A percentile compares a stretch with the other conserved stretches of the same genome.
Conservation (phyloP, 78 protist genomes). For the Dictyostelium brefeldianum region DNA sequence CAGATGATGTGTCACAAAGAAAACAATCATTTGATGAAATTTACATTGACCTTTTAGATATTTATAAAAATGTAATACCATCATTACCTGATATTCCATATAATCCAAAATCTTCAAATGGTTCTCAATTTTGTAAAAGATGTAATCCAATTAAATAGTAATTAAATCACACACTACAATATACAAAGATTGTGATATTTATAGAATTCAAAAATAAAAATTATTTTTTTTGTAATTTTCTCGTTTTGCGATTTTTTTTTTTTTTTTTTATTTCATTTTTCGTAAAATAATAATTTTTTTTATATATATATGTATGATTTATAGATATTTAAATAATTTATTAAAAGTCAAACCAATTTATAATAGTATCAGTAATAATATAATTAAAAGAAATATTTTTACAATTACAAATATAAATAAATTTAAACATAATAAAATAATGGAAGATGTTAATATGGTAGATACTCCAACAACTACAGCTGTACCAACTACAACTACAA, state of each 20-base stretch:
- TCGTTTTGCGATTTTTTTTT: too few relatives aligned
- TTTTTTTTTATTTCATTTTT: too few relatives aligned
- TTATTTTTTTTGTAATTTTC: too few relatives aligned
- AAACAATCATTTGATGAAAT: slow-evolving; percentile 26
- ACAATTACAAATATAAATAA: background rate
- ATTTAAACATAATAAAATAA: background rate
- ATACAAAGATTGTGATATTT: too few relatives aligned
- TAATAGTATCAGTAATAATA: too few relatives aligned
- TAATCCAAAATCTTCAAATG: background rate
- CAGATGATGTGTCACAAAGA: background rate
- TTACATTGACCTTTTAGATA: slow-evolving; percentile 9
- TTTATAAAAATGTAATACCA: slow-evolving; percentile 19
- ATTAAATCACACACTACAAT: too few relatives aligned
- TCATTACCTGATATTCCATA: background rate
- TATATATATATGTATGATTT: too few relatives aligned
- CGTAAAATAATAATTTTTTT: too few relatives aligned
- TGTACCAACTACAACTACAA: slow-evolving; percentile 1
- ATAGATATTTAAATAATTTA: too few relatives aligned
- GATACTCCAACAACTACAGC: background rate
- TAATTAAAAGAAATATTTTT: too few relatives aligned
- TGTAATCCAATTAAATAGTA: background rate
- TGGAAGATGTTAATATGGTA: slow-evolving; percentile 5
- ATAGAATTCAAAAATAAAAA: too few relatives aligned
- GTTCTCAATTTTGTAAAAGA: background rate
- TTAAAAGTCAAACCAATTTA: too few relatives aligned